These are phyloP conservation scores for Solanum bulbocastanum DNA, from an alignment of 257 asterid species.

Conservation along the genomic window DNA sequence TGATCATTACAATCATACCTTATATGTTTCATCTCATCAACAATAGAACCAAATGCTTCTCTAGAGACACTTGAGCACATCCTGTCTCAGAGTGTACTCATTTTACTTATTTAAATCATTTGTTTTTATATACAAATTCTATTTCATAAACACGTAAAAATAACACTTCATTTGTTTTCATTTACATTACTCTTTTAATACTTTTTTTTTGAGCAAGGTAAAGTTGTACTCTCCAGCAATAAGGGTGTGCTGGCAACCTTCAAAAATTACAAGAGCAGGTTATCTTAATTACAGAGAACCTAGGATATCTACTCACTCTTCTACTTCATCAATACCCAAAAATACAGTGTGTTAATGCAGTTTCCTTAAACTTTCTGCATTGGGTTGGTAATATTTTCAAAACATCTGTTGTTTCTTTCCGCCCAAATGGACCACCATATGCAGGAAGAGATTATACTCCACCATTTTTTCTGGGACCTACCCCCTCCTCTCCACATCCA, in stretches of 20 bases:
- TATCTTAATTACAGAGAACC: neutral
- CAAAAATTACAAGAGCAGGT: neutral
- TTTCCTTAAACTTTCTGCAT: neutral
- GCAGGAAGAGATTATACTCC: neutral
- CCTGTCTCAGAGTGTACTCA: neutral
- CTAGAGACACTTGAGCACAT: neutral
- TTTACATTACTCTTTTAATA: neutral
- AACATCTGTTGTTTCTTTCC: neutral
- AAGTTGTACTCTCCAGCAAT: neutral
- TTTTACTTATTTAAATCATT: neutral
- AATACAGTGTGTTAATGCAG: neutral
- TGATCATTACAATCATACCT: neutral
- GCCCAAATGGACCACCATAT: neutral
- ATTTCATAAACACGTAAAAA: neutral
- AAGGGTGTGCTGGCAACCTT: neutral
- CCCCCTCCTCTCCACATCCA: neutral
- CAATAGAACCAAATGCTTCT: neutral
- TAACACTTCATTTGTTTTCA: neutral
- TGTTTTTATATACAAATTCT: neutral
- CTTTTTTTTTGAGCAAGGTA: neutral
- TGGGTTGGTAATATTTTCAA: neutral
- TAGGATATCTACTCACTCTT: neutral
- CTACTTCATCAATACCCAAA: neutral
- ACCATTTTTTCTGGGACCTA: neutral
- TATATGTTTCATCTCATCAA: neutral